Base-by-base conservation (phyloP, 139 green algal genomes). In the Chlorella sp. region DNA sequence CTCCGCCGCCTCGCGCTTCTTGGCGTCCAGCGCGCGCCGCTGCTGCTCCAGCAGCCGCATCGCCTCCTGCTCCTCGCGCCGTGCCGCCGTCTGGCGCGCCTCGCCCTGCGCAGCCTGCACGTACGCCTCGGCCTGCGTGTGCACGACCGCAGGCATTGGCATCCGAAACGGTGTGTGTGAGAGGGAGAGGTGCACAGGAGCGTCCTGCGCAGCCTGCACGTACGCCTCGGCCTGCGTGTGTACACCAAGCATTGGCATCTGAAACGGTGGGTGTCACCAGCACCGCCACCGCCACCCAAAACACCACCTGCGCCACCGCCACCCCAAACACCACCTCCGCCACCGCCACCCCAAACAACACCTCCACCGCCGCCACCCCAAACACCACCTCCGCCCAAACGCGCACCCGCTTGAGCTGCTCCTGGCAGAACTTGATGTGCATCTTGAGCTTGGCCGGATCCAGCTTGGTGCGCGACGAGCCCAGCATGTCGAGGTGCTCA, bases 401-500 rank as follows among this genome's bases (percentile, higher is more conserved):
- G n/a, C n/a, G n/a, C n/a, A n/a, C n/a, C n/a, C n/a, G n/a, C n/a
- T n/a, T n/a, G n/a, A n/a, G n/a, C 55, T 59, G 31, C 3, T 68
- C 62, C 32, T 29, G 55, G 65, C 65, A 70, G 65, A 92, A 93
- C 62, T 83, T 74, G 70, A 93, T 62, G 74, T 93, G 88, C 2
- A 69, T 65, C 14, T 67, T 65, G 22, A 93, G 78, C 76, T 85
- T 90, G 20, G 67, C 75, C 10, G 55, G 24, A 33, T 89, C 76
- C 24, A 93, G 80, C 23, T 82, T 75, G 24, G 60, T 82, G 69
- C 55, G 50, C 49, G 60, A 59, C 3, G 29, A 22, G 2, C 74
- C 77, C 70, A 80, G 32, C 30, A 62, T 62, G 31, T 76, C 73
- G 29, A 83, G 73, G 42, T 71, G 71, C 66, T 77, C 69, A 76